Evolutionary conservation across 306 rosid species (phyloP).

Genomic region (Vicia sativa): DNA sequence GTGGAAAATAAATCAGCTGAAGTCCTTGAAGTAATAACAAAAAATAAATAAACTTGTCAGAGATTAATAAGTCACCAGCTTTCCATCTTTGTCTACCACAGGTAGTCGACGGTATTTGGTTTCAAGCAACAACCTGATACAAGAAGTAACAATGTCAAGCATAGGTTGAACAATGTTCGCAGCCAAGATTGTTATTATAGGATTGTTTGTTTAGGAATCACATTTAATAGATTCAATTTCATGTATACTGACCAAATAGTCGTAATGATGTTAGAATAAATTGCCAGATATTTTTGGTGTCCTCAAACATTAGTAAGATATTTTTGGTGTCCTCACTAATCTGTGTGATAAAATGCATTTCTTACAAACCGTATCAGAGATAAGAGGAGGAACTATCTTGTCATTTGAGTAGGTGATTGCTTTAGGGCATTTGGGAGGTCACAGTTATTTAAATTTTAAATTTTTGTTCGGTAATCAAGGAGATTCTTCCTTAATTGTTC

Average conservation of each 20-base stretch:
- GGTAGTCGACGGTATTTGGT: slow-evolving; percentile 89
- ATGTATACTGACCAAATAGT: slow-evolving; percentile 18
- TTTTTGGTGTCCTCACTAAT: too few relatives aligned
- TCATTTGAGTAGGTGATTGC: background rate
- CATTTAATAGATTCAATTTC: slow-evolving; percentile 10
- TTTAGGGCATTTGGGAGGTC: background rate
- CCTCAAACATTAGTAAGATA: background rate
- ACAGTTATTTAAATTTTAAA: background rate
- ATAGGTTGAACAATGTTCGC: background rate
- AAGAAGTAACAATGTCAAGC: slow-evolving; percentile 24
- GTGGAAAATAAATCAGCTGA: slow-evolving; percentile 43
- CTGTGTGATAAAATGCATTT: too few relatives aligned
- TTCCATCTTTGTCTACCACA: slow-evolving; percentile 78
- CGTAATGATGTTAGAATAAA: slow-evolving; percentile 5
- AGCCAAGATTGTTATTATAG: background rate
- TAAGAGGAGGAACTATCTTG: background rate
- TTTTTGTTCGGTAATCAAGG: background rate
- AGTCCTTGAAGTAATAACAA: slow-evolving; percentile 17
- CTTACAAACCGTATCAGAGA: too few relatives aligned
- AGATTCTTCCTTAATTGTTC: background rate
- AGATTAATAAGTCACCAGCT: slow-evolving; percentile 58
- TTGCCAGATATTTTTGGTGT: background rate
- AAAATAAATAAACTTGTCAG: slow-evolving; percentile 4
- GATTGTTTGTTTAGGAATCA: slow-evolving; percentile 15
- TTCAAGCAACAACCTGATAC: slow-evolving; percentile 79